Evolutionary conservation across 1,284 basidiomycete genomes (phyloP), one percentile per base, ranked within the genome.

Genomic region (Puccinia sorghi): DNA sequence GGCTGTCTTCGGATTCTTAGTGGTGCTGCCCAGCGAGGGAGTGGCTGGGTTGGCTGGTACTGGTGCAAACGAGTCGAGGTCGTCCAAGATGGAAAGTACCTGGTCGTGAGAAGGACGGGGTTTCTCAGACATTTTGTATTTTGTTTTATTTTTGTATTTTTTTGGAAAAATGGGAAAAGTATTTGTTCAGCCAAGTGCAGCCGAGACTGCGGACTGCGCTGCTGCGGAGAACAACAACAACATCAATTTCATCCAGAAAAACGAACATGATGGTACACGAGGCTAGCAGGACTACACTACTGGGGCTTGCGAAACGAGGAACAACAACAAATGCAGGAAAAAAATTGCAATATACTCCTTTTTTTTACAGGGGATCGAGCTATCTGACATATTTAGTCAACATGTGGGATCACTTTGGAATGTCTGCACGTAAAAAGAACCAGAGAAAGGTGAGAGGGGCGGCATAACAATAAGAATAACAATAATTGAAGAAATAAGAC

Each of bases 11-110:
- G 27, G 57, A 17, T 59, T 63, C 39, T 32, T 37, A 12, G 32
- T 32, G 7, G n/a, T 37, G 17, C 3, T 15, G 15, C 32, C 20
- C n/a, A n/a, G n/a, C n/a, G n/a, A n/a, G 12, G 54, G 15, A 11
- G 50, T 59, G 71, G 15, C 3, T 54, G n/a, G 15, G 1, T 41
- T 20, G 1, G 59, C 9, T 67, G 50, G 73, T 9, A 39, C 37
- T 27, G 63, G 37, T 46, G 63, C 61, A 15, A 76, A 76, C n/a
- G 73, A 76, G 39, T 76, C 73, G 12, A 76, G 73, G 41, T 76
- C 73, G 32, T 76, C 73, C 13, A 76, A 25, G 48, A 76, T 54
- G 32, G 73, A 76, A 27, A 66, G 61, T 9, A 76, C 73, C 17
- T 76, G 59, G 25, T 76, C 37, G 46, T 63, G 25, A 2, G 73